Conservation (phyloP, 2,329 filamentous ascomycete species). For the Bipolaris gigantea region DNA sequence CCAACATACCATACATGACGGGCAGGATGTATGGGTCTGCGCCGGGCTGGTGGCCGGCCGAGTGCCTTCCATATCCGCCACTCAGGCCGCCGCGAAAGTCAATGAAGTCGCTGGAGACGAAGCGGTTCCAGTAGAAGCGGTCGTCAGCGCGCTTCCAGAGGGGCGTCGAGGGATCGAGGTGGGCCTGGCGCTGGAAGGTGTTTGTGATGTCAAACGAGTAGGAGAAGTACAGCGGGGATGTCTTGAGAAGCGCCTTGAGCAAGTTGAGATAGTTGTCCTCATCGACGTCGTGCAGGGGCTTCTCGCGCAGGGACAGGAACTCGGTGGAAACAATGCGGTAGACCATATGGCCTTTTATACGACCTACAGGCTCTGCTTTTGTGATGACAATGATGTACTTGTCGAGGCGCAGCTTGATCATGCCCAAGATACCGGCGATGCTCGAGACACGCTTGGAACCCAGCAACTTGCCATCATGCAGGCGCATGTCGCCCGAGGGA, state of each 20-base stretch:
- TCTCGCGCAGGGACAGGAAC: constrained; percentile 90
- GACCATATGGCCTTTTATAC: constrained; percentile 92
- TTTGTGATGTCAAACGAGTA: constrained; percentile 97
- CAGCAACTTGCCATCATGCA: constrained; percentile 76
- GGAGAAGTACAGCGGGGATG: constrained; percentile 94
- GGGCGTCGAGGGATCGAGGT: constrained; percentile 69
- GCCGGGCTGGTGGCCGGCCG: constrained; percentile 70
- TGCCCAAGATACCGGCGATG: constrained; percentile 90
- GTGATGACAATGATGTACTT: constrained; percentile 98
- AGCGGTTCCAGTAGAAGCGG: constrained; percentile 98
- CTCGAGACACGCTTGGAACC: constrained; percentile 85
- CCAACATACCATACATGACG: constrained; percentile 94
- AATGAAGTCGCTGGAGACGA: constrained; percentile 87
- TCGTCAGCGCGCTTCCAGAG: constrained; percentile 93
- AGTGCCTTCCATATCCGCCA: constrained; percentile 57
- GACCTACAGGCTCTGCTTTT: constrained; percentile 86
- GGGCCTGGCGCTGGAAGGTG: constrained; percentile 90
- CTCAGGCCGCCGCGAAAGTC: constrained; percentile 71
- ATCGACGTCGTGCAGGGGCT: constrained; percentile 85
- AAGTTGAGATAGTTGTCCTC: constrained; percentile 88
- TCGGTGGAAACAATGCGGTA: constrained; percentile 92
- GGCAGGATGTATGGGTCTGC: constrained; percentile 92
- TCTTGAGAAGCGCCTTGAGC: constrained; percentile 78
- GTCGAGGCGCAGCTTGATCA: constrained; percentile 90
- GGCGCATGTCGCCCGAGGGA: constrained; percentile 84